These are phyloP conservation scores for Aspergillus fumigatiaffinis DNA, from an alignment of 2,329 filamentous ascomycete species.

Conservation along the genomic window DNA sequence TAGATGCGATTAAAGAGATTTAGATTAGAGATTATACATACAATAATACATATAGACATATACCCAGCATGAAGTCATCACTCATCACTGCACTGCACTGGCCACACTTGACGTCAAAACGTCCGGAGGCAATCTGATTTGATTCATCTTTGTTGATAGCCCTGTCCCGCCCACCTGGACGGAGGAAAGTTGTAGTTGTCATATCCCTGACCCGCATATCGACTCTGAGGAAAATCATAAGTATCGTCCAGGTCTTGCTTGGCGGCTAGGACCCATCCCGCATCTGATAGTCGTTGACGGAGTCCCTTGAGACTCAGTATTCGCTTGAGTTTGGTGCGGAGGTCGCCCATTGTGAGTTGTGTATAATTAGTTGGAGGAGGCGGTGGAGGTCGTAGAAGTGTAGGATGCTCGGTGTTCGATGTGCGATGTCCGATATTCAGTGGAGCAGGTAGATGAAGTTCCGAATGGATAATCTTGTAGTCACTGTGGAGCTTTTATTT, in stretches of 20 bases:
- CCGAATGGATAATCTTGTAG: background rate
- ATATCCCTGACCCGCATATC: conserved; percentile 14
- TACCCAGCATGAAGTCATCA: background rate
- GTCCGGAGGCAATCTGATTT: background rate
- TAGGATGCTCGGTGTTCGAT: too few relatives aligned
- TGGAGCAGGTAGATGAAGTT: background rate
- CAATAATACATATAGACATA: background rate
- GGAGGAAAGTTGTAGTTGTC: conserved; percentile 18
- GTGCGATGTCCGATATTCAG: background rate
- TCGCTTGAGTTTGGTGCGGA: background rate
- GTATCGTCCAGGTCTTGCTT: conserved; percentile 17
- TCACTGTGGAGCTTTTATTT: background rate
- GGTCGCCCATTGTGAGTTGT: background rate
- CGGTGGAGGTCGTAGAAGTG: background rate
- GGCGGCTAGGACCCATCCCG: conserved; percentile 13
- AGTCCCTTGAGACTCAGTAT: background rate
- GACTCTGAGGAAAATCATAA: conserved; percentile 18
- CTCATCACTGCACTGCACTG: background rate
- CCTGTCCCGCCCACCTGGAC: conserved; percentile 16
- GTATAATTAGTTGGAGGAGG: background rate
- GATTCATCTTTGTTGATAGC: background rate
- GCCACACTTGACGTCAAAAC: background rate
- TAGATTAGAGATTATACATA: background rate
- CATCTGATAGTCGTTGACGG: background rate
- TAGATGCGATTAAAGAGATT: background rate